phyloP scores from a whole-genome alignment of 1,139 yeast genomes.

The Meyerozyma guilliermondii region DNA sequence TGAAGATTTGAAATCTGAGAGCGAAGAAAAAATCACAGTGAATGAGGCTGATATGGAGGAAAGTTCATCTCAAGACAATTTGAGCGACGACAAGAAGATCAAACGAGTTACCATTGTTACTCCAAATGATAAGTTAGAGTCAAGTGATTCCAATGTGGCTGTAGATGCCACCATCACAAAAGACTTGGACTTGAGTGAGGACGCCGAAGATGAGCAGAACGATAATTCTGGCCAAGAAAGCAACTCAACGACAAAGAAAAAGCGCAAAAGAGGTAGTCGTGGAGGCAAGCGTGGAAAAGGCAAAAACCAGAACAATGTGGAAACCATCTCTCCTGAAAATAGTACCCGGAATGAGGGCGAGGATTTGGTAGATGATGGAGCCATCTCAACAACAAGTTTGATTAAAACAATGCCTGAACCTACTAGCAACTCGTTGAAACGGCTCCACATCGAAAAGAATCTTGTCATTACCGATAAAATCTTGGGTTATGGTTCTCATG shows the following conservation, averaged over 20 bases:
- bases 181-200: not conserved
- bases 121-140: constrained; percentile 17
- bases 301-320: constrained; percentile 18
- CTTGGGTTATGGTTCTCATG: constrained; percentile 94
- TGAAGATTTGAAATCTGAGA: constrained; percentile 4
- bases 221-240: constrained; percentile 6
- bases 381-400: constrained; percentile 26
- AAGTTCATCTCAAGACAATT: constrained; percentile 4
- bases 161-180: not conserved
- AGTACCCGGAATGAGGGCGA: constrained; percentile 10
- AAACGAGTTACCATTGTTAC: constrained; percentile 29
- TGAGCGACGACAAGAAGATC: constrained; percentile 3
- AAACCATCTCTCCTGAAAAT: constrained; percentile 12
- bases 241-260: constrained; percentile 15
- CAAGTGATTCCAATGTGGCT: not conserved
- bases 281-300: constrained; percentile 65
- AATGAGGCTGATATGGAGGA: constrained; percentile 8
- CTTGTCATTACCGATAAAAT: constrained; percentile 65
- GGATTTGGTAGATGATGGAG: constrained; percentile 13
- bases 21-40: constrained; percentile 7
- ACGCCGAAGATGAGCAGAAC: constrained; percentile 7
- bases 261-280: constrained; percentile 79
- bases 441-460: constrained; percentile 45
- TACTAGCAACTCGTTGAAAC: constrained; percentile 20
- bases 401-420: constrained; percentile 18